Conservation (phyloP, 78 protist species). For the Diacronema lutheri region DNA sequence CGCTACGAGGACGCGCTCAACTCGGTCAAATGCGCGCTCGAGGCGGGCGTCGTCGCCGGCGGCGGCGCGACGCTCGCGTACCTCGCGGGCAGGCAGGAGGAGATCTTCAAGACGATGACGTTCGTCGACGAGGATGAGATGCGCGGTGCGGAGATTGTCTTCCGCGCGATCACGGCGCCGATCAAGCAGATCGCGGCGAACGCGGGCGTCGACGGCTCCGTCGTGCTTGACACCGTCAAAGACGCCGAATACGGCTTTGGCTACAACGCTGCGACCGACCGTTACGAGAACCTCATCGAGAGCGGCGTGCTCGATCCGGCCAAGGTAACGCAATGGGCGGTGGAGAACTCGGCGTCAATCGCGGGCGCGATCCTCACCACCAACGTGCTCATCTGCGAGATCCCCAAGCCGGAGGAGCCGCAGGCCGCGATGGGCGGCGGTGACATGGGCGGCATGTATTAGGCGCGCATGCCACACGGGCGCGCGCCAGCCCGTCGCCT, state of each 20-base stretch:
- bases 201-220: background rate
- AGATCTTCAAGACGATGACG: background rate
- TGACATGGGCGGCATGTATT: too few relatives aligned
- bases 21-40: background rate
- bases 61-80: constrained; percentile 18
- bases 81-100: background rate
- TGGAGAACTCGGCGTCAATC: constrained; percentile 1
- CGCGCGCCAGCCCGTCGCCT: too few relatives aligned
- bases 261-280: constrained; percentile 26
- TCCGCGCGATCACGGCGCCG: constrained; percentile 5
- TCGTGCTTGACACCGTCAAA: background rate
- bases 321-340: background rate
- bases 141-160: background rate
- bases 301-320: constrained; percentile 32
- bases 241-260: background rate
- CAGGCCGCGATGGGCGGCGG: too few relatives aligned
- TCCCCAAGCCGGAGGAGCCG: background rate
- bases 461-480: too few relatives aligned
- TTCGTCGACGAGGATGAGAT: constrained; percentile 4
- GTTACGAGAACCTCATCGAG: constrained; percentile 9
- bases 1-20: constrained; percentile 35
- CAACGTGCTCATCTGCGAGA: background rate
- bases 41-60: constrained; percentile 28
- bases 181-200: background rate
- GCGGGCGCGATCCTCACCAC: constrained; percentile 19